Conservation (phyloP, 768 basidiomycete genomes). For the Phanerochaete sordida region DNA sequence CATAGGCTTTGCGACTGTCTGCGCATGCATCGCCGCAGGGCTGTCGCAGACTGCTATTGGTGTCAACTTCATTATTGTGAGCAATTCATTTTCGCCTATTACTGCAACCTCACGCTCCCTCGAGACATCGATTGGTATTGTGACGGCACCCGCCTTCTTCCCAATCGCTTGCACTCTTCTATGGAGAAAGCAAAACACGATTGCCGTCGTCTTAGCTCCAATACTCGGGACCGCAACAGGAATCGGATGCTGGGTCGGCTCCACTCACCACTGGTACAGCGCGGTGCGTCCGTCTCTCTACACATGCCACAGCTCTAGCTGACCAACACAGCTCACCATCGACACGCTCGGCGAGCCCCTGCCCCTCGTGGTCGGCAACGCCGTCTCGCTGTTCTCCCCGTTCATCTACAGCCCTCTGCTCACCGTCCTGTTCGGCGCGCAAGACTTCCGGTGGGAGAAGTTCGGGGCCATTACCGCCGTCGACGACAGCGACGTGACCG, state of each 20-base stretch:
- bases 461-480: constrained; percentile 75
- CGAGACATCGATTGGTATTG: constrained; percentile 12
- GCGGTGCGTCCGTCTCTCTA: too few species aligned
- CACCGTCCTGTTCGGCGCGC: constrained; percentile 10
- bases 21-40: constrained; percentile 10
- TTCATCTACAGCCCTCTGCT: constrained; percentile 4
- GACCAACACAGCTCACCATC: background rate
- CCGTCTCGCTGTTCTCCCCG: constrained; percentile 5
- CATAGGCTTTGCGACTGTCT: constrained; percentile 3
- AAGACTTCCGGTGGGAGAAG: constrained; percentile 46
- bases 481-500: constrained; percentile 66
- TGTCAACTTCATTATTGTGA: constrained; percentile 13
- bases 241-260: constrained; percentile 10
- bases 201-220: constrained; percentile 7
- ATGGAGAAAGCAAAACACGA: constrained; percentile 13
- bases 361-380: constrained; percentile 13
- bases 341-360: constrained; percentile 4
- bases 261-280: constrained; percentile 7
- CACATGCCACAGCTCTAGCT: too few species aligned
- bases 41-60: constrained; percentile 11
- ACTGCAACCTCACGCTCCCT: background rate
- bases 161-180: constrained; percentile 12
- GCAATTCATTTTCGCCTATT: background rate
- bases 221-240: constrained; percentile 12
- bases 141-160: constrained; percentile 8